Base-by-base conservation (phyloP, 192 early-diverging fungal species). In the Linnemannia schmuckeri region DNA sequence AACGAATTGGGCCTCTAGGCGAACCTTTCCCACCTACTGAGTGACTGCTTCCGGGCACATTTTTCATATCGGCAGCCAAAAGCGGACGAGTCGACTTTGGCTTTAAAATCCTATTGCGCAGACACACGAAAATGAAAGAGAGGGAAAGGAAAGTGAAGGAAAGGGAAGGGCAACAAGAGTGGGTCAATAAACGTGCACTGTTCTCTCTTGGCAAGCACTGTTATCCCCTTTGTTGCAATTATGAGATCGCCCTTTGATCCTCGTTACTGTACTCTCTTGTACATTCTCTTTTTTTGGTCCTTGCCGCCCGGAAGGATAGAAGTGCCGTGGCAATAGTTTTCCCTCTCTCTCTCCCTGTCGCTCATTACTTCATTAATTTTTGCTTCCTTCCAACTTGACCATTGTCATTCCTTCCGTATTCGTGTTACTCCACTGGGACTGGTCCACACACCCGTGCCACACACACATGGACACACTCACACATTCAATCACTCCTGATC, bases 251-350 rank as follows among this genome's bases (percentile, higher is more conserved):
- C 30, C 61, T 3, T 63, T 63, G 61, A 63, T 63, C 61, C n/a
- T 33, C 61, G 27, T 30, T 30, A 63, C 61, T 33, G 33, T 30
- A 33, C 30, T 8, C 2, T 13, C 44, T 37, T 37, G 37, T 3
- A 10, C 22, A 55, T 4, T 15, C 3, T 18, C 20, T 6, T 12
- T 30, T 27, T 63, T 63, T 63, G 1, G 57, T 30, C 27, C 9
- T 63, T 63, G 57, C 30, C 61, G 20, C 12, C 61, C 61, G 61
- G 61, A 33, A 66, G 30, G 61, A 66, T 66, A 66, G 61, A 66
- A 66, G 30, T 66, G 61, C 61, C 61, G 61, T 66, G 61, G 61
- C 10, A 33, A 27, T 33, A 33, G 10, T 12, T 27, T 66, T 33
- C n/a, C 24, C 27, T 55, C 27, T 6, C 61, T 63, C 27, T 33